Percentiles rank a stretch among this genome's conserved stretches.
phyloP scores from a whole-genome alignment of 192 early-diverging fungal genomes.

The Irineochytrium annulatum region DNA sequence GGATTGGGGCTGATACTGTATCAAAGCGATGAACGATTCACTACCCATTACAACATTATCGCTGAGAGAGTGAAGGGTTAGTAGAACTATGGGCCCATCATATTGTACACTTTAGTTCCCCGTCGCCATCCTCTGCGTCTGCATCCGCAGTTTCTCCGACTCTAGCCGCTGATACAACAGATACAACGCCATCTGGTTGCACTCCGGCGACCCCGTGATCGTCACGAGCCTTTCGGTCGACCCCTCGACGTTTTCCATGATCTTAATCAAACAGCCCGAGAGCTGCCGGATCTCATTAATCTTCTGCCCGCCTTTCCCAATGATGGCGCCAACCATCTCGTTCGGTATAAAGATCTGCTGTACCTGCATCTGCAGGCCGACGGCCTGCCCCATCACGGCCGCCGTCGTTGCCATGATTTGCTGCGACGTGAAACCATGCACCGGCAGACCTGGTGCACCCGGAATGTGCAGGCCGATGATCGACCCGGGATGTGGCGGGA shows the following conservation, averaged over 20 bases:
- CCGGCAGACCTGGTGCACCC: no score
- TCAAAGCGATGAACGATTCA: no score
- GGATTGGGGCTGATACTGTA: no score
- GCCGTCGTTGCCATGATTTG: no score
- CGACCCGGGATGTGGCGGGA: background rate
- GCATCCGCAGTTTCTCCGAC: slow-evolving; percentile 69
- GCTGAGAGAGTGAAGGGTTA: no score
- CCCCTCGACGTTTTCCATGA: slow-evolving; percentile 76
- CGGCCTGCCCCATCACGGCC: slow-evolving; percentile 23
- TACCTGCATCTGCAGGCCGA: slow-evolving; percentile 50
- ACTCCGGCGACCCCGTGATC: slow-evolving; percentile 80
- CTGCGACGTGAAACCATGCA: no score
- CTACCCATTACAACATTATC: no score
- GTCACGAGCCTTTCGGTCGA: slow-evolving; percentile 85
- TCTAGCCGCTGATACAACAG: slow-evolving; percentile 90
- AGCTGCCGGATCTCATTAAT: slow-evolving; percentile 48
- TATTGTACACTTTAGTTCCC: no score
- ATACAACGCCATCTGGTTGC: slow-evolving; percentile 85
- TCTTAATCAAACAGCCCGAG: slow-evolving; percentile 69
- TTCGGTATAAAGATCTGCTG: slow-evolving; percentile 87
- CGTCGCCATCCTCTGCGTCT: no score
- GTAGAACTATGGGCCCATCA: no score
- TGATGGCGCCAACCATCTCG: slow-evolving; percentile 96
- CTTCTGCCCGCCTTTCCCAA: slow-evolving; percentile 78
- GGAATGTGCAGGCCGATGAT: slow-evolving; percentile 7